Evolutionary conservation across 2,329 filamentous ascomycete genomes (phyloP), one percentile per base, ranked within the genome.

Genomic region (Ophiostoma perfectum): DNA sequence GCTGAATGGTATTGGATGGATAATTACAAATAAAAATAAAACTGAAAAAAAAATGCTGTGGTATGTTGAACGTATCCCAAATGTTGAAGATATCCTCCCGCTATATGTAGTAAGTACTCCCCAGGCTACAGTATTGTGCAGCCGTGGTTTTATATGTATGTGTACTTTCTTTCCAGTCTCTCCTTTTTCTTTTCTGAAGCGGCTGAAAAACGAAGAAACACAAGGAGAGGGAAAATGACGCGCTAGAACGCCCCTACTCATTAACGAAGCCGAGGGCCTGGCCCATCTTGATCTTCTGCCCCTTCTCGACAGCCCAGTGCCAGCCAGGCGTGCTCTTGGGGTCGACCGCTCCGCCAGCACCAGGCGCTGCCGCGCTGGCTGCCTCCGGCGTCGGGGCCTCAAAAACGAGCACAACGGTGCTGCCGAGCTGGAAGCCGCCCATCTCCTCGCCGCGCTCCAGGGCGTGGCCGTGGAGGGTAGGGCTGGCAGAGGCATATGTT

Each of bases 351-450:
- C 81, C 82, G 44, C 12, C 60, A 80, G 81, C 81, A 7, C 78
- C 80, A 5, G 60, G 16, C 12, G 58, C 14, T 68, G 82, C 82
- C 1, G 45, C 16, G n/a, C n/a, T 41, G 2, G 49, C 18, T 2
- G 66, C 44, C 8, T 55, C 70, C 77, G 69, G 62, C 0, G 82
- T 82, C 27, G 95, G 95, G 12, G 95, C 95, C 80, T 99, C 96
- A 76, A 99, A 99, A 0, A 99, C 93, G 66, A 99, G 82, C 52
- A 99, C 95, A 73, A 99, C 89, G 0, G 94, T 97, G 77, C 92
- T 97, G 27, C 95, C 95, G 3, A 99, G 83, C 81, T 96, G 92
- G 80, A 99, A 99, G 0, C 95, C 96, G 67, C 95, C 95, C 93
- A 99, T 98, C 79, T 99, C 95, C 76, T 98, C 94, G 47, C 95